Conservation (phyloP, 164 flowering plant species). For the Dillenia suffruticosa region DNA sequence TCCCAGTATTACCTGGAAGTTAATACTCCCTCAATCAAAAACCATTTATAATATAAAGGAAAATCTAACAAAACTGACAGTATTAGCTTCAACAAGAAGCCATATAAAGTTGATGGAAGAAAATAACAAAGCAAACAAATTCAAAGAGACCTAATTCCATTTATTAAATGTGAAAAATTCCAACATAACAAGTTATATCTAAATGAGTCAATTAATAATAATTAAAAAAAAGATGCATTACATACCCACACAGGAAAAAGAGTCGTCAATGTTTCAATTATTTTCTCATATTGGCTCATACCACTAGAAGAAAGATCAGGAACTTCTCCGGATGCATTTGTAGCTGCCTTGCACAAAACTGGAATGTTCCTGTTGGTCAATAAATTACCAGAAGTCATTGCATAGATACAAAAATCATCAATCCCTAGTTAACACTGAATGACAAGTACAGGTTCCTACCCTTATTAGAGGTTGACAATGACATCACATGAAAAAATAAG, state of each 20-base stretch:
- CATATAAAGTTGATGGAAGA: background rate
- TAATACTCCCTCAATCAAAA: conserved; percentile 2
- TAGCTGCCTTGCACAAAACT: conserved; percentile 62
- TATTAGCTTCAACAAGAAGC: background rate
- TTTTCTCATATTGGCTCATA: conserved; percentile 62
- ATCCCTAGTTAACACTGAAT: background rate
- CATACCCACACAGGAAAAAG: conserved; percentile 97
- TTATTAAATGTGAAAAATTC: no score
- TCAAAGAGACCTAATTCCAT: background rate
- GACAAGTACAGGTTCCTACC: background rate
- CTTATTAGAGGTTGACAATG: background rate
- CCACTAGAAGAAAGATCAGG: conserved; percentile 43
- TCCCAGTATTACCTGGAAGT: conserved; percentile 75
- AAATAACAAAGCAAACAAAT: conserved; percentile 3
- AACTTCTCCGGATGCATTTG: conserved; percentile 62
- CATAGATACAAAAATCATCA: background rate
- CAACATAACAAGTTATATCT: no score
- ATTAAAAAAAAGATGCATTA: background rate
- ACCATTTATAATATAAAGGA: background rate
- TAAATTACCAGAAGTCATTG: background rate
- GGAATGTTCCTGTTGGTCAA: conserved; percentile 30
- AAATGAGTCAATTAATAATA: no score
- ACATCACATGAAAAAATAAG: background rate
- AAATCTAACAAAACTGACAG: background rate
- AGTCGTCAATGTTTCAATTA: conserved; percentile 85